phyloP scores from a whole-genome alignment of 768 basidiomycete genomes.

The Pholiota microspora region DNA sequence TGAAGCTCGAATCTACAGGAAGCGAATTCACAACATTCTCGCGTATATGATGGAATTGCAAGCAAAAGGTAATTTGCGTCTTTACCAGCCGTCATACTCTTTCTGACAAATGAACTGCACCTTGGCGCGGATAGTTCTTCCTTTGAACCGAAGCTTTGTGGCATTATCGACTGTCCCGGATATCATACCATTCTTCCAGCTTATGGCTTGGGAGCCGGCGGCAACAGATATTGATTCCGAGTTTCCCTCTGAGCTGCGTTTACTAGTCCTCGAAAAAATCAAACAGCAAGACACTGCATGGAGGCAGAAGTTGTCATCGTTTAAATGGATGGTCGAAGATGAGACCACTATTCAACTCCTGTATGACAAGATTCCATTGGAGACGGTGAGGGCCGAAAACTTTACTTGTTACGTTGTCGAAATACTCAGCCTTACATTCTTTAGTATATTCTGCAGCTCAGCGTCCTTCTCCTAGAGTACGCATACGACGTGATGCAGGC shows the following conservation, averaged over 20 bases:
- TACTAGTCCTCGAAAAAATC: constrained; percentile 15
- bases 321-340: constrained; percentile 15
- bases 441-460: constrained; percentile 18
- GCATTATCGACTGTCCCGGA: neutral
- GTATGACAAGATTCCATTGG: constrained; percentile 6
- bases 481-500: constrained; percentile 9
- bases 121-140: neutral
- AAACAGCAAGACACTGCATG: constrained; percentile 7
- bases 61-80: constrained; percentile 10
- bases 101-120: neutral
- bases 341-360: constrained; percentile 13
- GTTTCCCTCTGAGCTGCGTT: constrained; percentile 5
- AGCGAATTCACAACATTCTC: constrained; percentile 15
- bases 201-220: constrained; percentile 5
- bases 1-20: constrained; percentile 20
- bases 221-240: neutral
- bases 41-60: constrained; percentile 14
- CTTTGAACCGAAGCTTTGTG: neutral
- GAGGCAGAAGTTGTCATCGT: constrained; percentile 5
- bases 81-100: neutral
- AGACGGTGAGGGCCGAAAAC: constrained; percentile 9
- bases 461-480: constrained; percentile 16
- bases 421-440: neutral
- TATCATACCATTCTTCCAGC: neutral
- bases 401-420: no score